Conservation (phyloP, 257 asterid genomes). For the Solanum acaule region DNA sequence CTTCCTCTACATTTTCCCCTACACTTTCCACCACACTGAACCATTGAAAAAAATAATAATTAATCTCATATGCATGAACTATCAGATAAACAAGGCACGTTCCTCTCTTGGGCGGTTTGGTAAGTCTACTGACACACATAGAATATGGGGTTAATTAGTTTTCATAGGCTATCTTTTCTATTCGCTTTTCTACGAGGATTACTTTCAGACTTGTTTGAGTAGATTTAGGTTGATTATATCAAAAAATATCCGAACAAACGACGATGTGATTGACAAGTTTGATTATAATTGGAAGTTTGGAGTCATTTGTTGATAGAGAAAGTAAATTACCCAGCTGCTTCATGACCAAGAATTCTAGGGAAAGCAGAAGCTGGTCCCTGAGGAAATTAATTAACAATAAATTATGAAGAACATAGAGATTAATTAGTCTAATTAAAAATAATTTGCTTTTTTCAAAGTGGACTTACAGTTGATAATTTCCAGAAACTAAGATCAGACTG, state of each 20-base stretch:
- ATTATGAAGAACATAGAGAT: no score
- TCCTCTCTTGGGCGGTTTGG: neutral
- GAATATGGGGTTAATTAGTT: neutral
- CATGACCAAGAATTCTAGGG: no score
- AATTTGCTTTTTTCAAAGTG: no score
- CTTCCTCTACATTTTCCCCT: constrained; percentile 35
- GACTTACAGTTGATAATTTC: no score
- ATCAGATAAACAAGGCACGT: neutral
- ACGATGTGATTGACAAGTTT: neutral
- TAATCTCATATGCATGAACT: neutral
- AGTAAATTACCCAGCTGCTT: no score
- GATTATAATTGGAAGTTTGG: no score
- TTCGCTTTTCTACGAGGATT: neutral
- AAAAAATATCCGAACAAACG: neutral
- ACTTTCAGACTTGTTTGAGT: neutral
- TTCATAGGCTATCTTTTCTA: neutral
- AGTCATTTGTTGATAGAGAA: no score
- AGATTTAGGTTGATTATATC: neutral
- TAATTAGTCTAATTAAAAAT: no score
- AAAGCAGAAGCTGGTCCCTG: no score
- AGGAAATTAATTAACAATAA: no score
- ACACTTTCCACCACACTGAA: constrained; percentile 34
- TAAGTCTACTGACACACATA: no score
- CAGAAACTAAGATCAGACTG: no score
- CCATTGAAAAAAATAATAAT: neutral